Evolutionary conservation across 2,329 filamentous ascomycete species (phyloP), one percentile per base, ranked within the genome.

Genomic region (Pestalotiopsis fici): DNA sequence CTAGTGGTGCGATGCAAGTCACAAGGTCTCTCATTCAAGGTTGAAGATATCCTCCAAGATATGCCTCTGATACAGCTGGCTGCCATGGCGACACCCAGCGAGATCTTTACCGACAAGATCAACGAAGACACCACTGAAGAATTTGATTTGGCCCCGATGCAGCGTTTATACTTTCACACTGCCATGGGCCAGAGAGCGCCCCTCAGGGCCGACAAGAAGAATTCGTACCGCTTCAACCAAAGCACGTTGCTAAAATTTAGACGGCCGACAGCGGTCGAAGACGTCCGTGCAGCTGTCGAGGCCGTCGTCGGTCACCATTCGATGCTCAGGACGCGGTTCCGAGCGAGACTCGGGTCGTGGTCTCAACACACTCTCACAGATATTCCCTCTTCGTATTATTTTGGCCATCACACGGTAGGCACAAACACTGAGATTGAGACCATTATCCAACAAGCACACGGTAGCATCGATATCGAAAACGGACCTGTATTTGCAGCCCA

Each of bases 141-240:
- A 37, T 87, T 86, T 69, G 81, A 82, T 11, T 78, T 87, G 11
- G 84, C 85, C 1, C 82, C 85, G 3, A 87, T 87, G 82, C 86
- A 88, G 74, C 82, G 83, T 65, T 77, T 88, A 3, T 86, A 85
- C 71, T 86, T 87, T 64, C 78, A 84, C 69, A 85, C 83, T 0
- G 74, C 77, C 2, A 82, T 85, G 74, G 81, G 81, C 4, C 78
- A 77, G 1, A 75, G 79, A 60, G 67, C 72, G 12, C 74, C 75
- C 28, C 71, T 74, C 15, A 72, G 79, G 28, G 72, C 74, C 47
- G 67, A 72, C 0, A 66, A 70, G 3, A 77, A 79, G 2, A 78
- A 79, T 0, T 80, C 76, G 25, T 83, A 82, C 67, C 80, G 84
- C 2, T 87, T 85, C 70, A 87, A 86, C 67, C 84, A 85, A 69